Base-by-base conservation (phyloP, 768 basidiomycete species). In the Butyriboletus loyo region DNA sequence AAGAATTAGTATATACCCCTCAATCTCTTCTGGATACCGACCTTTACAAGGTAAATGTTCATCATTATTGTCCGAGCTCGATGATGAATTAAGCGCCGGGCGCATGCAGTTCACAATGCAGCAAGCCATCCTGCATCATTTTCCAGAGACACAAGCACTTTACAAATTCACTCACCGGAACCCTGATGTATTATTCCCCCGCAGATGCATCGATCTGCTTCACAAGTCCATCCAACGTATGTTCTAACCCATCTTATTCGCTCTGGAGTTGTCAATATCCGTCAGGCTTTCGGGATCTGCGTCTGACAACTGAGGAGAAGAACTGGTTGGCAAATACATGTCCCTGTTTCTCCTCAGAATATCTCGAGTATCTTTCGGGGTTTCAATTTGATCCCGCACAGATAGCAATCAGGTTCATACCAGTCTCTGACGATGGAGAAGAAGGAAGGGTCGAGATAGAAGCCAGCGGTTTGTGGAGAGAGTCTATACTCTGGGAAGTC, bases 401-500 rank as follows among this genome's bases (percentile, higher is more conserved):
- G 39, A 82, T 94, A 43, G 70, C 71, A 35, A 71, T 87, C 57
- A 72, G 68, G 8, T 94, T 93, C 69, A 66, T 79, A 7, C 89
- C 91, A 0, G 55, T 75, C 22, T 75, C 77, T 4, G 67, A 74
- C 5, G 78, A 83, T 35, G 73, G 71, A 43, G 67, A 73, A 47
- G 63, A 68, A 51, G 95, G 93, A 5, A 67, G 72, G 32, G 70
- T 95, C 32, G 83, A 91, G 60, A 87, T 99, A 48, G 82, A 85
- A 55, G 80, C 82, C 6, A 63, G 63, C 27, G 94, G 92, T 7
- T 78, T 77, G 6, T 95, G 92, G 92, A 71, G 72, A 0, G 90
- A 94, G 58, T 80, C 89, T 7, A 96, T 98, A 52, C 73, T 97
- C 25, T 99, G 96, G 85, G 97, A 98, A 72, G 93, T 98, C 1